These are phyloP conservation scores for Agaricus subrufescens DNA, from an alignment of 768 basidiomycete genomes.

Conservation along the genomic window DNA sequence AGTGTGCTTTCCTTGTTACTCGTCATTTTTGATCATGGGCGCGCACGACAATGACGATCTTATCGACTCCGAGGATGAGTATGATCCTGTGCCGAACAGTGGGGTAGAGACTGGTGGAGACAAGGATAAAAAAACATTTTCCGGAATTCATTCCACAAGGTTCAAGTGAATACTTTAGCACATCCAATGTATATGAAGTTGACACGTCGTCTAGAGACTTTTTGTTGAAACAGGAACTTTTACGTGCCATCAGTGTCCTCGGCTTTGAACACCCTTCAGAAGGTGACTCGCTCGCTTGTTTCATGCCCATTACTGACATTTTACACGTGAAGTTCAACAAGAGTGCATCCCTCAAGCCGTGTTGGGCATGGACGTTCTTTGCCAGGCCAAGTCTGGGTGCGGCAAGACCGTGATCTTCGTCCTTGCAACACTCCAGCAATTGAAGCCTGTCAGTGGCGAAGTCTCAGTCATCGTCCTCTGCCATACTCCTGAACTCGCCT, in stretches of 20 bases:
- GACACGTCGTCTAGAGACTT: constrained; percentile 67
- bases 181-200: constrained; percentile 3
- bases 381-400: constrained; percentile 98
- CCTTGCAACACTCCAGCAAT: constrained; percentile 93
- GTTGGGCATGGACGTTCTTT: constrained; percentile 98
- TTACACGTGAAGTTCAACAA: constrained; percentile 81
- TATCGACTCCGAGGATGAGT: constrained; percentile 92
- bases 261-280: constrained; percentile 99
- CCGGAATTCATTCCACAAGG: constrained; percentile 99
- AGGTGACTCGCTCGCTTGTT: constrained; percentile 45
- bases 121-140: constrained; percentile 96
- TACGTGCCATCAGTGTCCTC: constrained; percentile 97
- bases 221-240: constrained; percentile 92
- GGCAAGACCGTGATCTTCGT: constrained; percentile 99
- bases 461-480: constrained; percentile 97
- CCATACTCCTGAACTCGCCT: constrained; percentile 98
- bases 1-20: constrained; percentile 18
- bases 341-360: constrained; percentile 99
- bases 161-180: constrained; percentile 65
- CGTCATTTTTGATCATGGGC: constrained; percentile 47
- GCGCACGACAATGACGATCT: constrained; percentile 87
- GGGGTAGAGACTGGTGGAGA: constrained; percentile 41
- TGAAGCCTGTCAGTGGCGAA: constrained; percentile 97
- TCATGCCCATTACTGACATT: constrained; percentile 1
- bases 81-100: constrained; percentile 68